A percentile compares a stretch with the other conserved stretches of the same genome.
These are phyloP conservation scores for Blastobotrys elegans DNA, from an alignment of 1,139 yeast genomes.

Conservation along the genomic window DNA sequence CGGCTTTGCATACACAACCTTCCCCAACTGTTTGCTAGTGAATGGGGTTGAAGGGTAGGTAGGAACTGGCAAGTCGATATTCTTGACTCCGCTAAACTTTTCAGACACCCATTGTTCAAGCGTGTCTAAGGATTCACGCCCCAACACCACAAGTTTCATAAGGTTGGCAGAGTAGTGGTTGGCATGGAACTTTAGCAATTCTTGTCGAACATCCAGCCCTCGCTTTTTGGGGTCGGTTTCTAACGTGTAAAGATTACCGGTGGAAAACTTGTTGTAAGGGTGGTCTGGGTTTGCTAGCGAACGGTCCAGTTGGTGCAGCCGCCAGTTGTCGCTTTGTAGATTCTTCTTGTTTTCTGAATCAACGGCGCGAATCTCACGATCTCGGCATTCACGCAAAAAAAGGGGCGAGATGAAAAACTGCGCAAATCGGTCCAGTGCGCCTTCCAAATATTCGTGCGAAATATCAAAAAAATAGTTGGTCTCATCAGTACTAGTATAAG, in stretches of 20 bases:
- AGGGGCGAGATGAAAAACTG: constrained; percentile 88
- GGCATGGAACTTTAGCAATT: constrained; percentile 55
- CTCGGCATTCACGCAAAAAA: constrained; percentile 76
- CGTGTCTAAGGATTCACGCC: constrained; percentile 71
- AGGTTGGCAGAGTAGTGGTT: constrained; percentile 64
- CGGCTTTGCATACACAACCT: constrained; percentile 65
- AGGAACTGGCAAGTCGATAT: constrained; percentile 50
- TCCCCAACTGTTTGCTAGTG: constrained; percentile 45
- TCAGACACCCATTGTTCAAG: constrained; percentile 65
- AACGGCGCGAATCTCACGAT: constrained; percentile 89
- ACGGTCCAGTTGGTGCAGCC: constrained; percentile 80
- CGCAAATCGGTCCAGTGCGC: constrained; percentile 87
- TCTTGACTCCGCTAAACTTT: constrained; percentile 60
- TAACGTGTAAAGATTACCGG: constrained; percentile 64
- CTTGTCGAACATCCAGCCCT: constrained; percentile 62
- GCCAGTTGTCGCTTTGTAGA: constrained; percentile 84
- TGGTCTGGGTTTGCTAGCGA: constrained; percentile 64
- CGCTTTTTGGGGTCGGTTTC: constrained; percentile 47
- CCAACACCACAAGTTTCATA: constrained; percentile 82
- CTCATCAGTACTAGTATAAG: constrained; percentile 83
- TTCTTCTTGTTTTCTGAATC: constrained; percentile 95
- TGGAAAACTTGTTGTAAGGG: constrained; percentile 66
- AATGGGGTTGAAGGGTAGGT: constrained; percentile 43
- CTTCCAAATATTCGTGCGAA: constrained; percentile 67
- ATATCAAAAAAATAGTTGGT: constrained; percentile 91